Evolutionary conservation across 2,329 filamentous ascomycete species (phyloP).

Genomic region (Zasmidium citrigriseum): DNA sequence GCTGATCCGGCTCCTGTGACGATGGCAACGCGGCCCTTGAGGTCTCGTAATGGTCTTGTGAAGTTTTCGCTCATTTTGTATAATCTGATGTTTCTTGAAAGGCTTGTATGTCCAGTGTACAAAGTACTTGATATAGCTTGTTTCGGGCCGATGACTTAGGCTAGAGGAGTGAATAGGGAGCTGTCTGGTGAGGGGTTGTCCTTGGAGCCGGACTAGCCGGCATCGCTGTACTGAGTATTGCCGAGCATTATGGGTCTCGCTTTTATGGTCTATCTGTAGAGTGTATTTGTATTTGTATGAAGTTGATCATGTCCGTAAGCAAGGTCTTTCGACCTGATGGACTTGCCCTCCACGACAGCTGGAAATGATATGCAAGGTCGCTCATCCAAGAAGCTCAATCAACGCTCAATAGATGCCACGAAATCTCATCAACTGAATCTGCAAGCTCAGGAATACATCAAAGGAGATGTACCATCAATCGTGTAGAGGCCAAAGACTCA

Average conservation of each 20-base stretch:
- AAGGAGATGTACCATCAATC: no score
- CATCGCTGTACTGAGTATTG: not conserved
- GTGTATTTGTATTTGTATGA: no score
- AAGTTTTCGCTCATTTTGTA: conserved; percentile 29
- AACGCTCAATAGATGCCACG: no score
- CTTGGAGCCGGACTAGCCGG: not conserved
- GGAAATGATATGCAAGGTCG: no score
- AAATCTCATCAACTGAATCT: no score
- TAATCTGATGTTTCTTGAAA: not conserved
- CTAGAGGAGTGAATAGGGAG: not conserved
- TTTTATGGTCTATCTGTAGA: not conserved
- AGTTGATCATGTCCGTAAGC: no score
- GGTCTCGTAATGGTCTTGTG: conserved; percentile 41
- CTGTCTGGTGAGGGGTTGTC: not conserved
- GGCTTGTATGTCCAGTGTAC: not conserved
- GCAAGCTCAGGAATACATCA: no score
- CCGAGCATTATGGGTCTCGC: not conserved
- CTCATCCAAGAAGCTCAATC: no score
- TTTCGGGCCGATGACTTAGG: not conserved
- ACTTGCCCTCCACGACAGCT: no score
- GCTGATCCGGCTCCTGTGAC: conserved; percentile 61
- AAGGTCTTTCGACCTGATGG: no score
- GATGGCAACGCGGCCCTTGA: conserved; percentile 52
- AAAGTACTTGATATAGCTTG: no score
- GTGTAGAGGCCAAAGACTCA: no score